Evolutionary conservation across 2,329 filamentous ascomycete genomes (phyloP).

Genomic region (Parascedosporium putredinis): DNA sequence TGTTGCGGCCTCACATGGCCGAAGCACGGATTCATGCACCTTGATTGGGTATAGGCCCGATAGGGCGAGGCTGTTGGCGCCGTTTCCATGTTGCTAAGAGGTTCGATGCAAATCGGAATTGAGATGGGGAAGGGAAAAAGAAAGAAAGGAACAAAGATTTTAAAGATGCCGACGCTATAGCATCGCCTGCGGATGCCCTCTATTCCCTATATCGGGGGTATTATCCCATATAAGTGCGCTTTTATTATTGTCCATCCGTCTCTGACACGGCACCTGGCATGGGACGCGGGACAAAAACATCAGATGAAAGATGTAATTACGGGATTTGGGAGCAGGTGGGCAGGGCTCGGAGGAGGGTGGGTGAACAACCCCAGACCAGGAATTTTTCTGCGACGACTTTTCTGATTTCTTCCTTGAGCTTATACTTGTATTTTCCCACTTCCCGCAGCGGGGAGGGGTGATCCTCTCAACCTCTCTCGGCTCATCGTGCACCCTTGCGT

Average conservation of each 20-base stretch:
- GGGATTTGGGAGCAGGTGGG: neutral
- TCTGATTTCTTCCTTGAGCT: too few species aligned
- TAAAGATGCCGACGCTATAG: neutral
- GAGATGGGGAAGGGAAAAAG: too few species aligned
- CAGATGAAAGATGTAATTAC: neutral
- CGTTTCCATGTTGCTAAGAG: neutral
- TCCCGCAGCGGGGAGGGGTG: too few species aligned
- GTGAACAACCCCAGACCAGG: neutral
- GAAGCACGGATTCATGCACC: neutral
- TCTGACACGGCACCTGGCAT: neutral
- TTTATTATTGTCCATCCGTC: neutral
- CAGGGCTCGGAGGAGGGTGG: neutral
- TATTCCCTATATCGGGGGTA: neutral
- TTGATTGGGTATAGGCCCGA: neutral
- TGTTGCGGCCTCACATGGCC: neutral
- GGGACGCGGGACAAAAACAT: neutral
- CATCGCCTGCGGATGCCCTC: neutral
- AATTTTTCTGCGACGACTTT: neutral
- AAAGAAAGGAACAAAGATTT: too few species aligned
- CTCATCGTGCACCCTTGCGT: too few species aligned
- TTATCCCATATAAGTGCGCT: slow-evolving; percentile 1
- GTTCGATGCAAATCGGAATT: too few species aligned
- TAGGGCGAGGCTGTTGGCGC: neutral
- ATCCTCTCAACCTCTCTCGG: too few species aligned
- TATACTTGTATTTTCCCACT: too few species aligned